Evolutionary conservation across 371 early-diverging fungal species (phyloP), one percentile per base, ranked within the genome.

Genomic region (Chytridium lagenaria): DNA sequence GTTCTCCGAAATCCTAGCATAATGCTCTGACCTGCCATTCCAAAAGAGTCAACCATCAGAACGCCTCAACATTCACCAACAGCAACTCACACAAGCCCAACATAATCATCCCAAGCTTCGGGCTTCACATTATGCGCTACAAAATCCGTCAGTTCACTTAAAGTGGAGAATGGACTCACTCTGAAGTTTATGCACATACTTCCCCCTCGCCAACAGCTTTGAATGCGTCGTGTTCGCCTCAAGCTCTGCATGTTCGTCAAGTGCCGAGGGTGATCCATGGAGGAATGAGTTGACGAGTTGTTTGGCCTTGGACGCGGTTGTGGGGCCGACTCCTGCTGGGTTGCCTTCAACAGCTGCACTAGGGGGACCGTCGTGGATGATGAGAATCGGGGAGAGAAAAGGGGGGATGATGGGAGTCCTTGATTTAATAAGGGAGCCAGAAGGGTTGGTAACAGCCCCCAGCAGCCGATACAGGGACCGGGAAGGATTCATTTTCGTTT

Each of bases 161-260:
- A 16, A 22, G 50, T 3, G n/a, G 67, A 40, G 50, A 69, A 0
- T 5, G 57, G 0, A 79, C 85, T 80, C 85, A 92, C 91, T 88
- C 71, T 90, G 87, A 49, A 95, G 76, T 78, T 96, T 93, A 76
- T 95, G 95, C 16, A 94, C 92, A 71, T 92, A 94, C 84, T 95
- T 94, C 63, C 95, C 95, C 36, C 94, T 84, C 5, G 95, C 93
- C 66, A 95, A 76, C 63, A 87, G 81, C 78, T 92, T 91, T 36
- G 90, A 90, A 75, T 91, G 87, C 5, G 92, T 90, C 51, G 84
- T 83, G 36, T 73, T 78, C 49, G 87, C 86, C 69, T 88, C 86
- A 68, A 85, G 85, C 40, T 80, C 77, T 28, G 80, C 83, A 34
- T 50, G 31, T 1, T 30, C 67, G 23, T 40, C 49, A 39, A 78